These are phyloP conservation scores for Paramecium tetraurelia DNA, from an alignment of 73 alveolate genomes.

Conservation along the genomic window DNA sequence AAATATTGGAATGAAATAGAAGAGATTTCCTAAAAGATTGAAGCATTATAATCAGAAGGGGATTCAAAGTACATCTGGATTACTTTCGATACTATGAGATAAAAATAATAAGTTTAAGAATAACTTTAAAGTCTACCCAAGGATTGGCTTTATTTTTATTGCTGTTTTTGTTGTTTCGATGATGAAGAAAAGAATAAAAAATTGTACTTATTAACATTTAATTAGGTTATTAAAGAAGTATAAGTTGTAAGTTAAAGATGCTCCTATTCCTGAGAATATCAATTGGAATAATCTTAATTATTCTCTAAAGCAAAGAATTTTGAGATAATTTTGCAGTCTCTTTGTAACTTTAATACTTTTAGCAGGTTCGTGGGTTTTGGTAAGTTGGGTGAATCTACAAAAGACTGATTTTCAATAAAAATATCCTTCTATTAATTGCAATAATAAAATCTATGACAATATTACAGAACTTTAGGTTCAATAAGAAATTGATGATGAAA, in stretches of 20 bases:
- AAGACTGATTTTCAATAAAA: background rate
- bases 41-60: background rate
- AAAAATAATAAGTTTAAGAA: background rate
- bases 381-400: conserved; percentile 6
- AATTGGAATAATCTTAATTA: background rate
- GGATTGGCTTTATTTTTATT: conserved; percentile 2
- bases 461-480: background rate
- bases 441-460: background rate
- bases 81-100: background rate
- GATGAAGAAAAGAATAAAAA: background rate
- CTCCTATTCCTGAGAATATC: conserved; percentile 43
- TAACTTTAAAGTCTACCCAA: background rate
- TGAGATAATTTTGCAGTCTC: background rate
- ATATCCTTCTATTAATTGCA: conserved; percentile 25
- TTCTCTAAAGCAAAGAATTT: background rate
- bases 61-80: background rate
- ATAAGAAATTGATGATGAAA: background rate
- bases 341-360: background rate
- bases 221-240: background rate
- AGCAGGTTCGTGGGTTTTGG: conserved; percentile 6
- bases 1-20: background rate
- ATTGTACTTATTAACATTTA: background rate
- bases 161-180: conserved; percentile 30
- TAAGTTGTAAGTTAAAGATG: background rate
- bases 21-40: background rate